phyloP scores from a whole-genome alignment of 2,329 filamentous ascomycete species.

The Lasiodiplodia sp. region DNA sequence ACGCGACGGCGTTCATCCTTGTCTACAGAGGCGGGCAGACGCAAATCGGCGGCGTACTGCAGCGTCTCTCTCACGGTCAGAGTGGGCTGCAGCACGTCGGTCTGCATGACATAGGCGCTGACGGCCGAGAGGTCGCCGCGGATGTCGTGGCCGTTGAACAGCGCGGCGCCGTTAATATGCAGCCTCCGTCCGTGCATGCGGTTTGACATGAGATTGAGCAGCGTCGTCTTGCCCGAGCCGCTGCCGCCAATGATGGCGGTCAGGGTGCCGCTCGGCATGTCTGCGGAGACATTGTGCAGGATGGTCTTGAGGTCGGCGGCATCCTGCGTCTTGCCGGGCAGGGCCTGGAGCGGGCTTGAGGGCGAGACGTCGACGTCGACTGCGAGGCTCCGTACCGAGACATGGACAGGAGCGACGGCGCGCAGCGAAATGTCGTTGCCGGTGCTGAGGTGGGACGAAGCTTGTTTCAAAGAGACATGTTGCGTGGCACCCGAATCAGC shows the following conservation, averaged over 20 bases:
- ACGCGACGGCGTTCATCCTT: constrained; percentile 66
- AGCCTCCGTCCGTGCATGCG: constrained; percentile 67
- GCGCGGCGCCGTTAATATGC: constrained; percentile 59
- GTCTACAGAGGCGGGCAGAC: constrained; percentile 69
- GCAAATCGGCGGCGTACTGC: constrained; percentile 74
- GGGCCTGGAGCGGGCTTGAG: constrained; percentile 33
- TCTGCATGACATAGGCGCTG: constrained; percentile 76
- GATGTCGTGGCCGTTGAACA: constrained; percentile 63
- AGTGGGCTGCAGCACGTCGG: constrained; percentile 75
- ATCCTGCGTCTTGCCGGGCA: constrained; percentile 37
- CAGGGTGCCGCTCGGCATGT: constrained; percentile 70
- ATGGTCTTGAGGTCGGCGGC: constrained; percentile 55
- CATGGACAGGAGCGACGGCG: constrained; percentile 64
- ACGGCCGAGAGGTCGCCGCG: constrained; percentile 54
- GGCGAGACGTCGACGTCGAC: constrained; percentile 67
- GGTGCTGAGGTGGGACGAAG: constrained; percentile 4
- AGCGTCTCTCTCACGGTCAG: constrained; percentile 79
- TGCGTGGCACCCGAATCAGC: background rate
- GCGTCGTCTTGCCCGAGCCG: constrained; percentile 69
- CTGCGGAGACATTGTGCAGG: constrained; percentile 68
- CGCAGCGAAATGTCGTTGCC: constrained; percentile 47
- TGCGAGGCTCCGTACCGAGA: constrained; percentile 62
- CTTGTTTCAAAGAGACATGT: background rate
- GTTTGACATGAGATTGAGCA: constrained; percentile 74
- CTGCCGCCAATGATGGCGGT: constrained; percentile 80